Base-by-base conservation (phyloP, 768 basidiomycete species). In the Clathrus columnatus region DNA sequence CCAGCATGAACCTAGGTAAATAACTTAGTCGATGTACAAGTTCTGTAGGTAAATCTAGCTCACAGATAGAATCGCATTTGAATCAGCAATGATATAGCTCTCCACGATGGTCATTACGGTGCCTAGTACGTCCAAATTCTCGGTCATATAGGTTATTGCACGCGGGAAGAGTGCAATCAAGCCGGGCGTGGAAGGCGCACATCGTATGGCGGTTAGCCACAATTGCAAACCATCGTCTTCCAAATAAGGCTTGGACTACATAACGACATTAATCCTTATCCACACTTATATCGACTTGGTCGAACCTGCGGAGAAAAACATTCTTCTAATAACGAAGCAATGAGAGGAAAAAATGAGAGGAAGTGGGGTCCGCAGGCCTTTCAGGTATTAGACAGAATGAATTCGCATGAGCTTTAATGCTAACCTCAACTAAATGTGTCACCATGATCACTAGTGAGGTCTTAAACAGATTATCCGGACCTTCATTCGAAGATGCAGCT, bases 21-120 rank as follows among this genome's bases (percentile, higher is more conserved):
- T 41, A 24, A 48, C 8, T 6, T 23, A 17, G 10, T n/a, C 46
- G 14, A 48, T 18, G 23, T 4, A 18, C 23, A 14, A 5, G 18
- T 3, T n/a, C 16, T 32, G 26, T 8, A n/a, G 28, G 50, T 20
- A 5, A 23, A 7, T 26, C 11, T 20, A 28, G 63, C 72, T 55
- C 59, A 88, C 91, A 73, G 83, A 78, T 47, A 91, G 66, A 56
- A 93, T 73, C 8, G 69, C 62, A 17, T 68, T 57, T 0, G 80
- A 80, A 67, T 89, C 85, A 17, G 89, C 73, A n/a, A 95, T 66
- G 57, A 89, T 71, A 65, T 92, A 94, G 5, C 85, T 83, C 64
- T 91, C 87, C 21, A 90, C 61, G 54, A 93, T 80, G 55, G 70
- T 71, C 17, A 79, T 79, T 24, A 83, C 75, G 51, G 75, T 82